phyloP scores from a whole-genome alignment of 139 green algal species.

The Dunaliella primolecta region DNA sequence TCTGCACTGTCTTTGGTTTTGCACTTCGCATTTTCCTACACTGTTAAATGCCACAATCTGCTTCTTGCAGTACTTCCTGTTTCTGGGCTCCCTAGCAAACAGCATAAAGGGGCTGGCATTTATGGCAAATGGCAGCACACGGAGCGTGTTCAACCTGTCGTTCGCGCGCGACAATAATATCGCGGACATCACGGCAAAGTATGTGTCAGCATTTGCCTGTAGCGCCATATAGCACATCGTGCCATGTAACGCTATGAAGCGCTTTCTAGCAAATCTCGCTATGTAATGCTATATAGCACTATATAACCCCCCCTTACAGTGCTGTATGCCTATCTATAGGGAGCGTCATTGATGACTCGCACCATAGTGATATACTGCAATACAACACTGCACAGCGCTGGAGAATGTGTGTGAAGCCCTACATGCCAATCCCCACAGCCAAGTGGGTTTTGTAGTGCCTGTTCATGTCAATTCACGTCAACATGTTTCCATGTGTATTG shows the following conservation, averaged over 20 bases:
- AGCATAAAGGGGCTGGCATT: constrained; percentile 65
- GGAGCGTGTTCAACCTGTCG: constrained; percentile 68
- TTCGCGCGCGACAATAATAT: constrained; percentile 73
- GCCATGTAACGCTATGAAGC: not conserved
- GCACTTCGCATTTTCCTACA: too few relatives aligned
- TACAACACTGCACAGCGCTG: not conserved
- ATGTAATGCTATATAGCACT: not conserved
- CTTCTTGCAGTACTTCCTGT: constrained; percentile 56
- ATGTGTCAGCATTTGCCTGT: too few relatives aligned
- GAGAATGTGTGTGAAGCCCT: not conserved
- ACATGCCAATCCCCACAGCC: not conserved
- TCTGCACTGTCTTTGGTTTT: too few relatives aligned
- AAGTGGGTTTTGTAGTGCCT: too few relatives aligned
- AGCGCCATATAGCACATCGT: not conserved
- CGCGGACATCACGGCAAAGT: constrained; percentile 52
- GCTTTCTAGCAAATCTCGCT: not conserved
- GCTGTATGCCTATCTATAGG: too few relatives aligned
- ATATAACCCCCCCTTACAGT: too few relatives aligned
- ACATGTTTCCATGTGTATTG: too few relatives aligned
- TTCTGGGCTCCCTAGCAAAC: constrained; percentile 60
- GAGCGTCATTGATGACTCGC: not conserved
- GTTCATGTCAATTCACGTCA: too few relatives aligned
- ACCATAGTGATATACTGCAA: not conserved
- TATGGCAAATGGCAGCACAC: constrained; percentile 64
- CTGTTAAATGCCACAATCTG: too few relatives aligned